Evolutionary conservation across 768 basidiomycete genomes (phyloP).

Genomic region (Sporobolomyces roseus): DNA sequence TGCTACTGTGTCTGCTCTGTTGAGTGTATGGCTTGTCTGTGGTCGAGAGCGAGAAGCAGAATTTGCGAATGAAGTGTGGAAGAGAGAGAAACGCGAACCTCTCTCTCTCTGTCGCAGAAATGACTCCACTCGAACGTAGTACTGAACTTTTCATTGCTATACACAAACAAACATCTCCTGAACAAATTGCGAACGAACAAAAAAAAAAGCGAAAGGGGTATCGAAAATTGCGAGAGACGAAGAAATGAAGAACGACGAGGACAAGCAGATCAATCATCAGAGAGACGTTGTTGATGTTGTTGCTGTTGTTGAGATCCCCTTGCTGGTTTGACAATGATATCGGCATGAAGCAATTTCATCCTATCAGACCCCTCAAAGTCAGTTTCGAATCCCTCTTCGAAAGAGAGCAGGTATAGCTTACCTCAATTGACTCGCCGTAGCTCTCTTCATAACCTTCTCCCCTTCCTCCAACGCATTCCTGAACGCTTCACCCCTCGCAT

Average conservation of each 20-base stretch:
- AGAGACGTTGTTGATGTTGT: constrained; percentile 3
- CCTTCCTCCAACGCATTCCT: constrained; percentile 70
- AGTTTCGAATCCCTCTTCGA: neutral
- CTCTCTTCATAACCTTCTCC: constrained; percentile 65
- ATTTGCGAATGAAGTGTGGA: no score
- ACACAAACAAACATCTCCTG: no score
- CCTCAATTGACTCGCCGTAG: constrained; percentile 47
- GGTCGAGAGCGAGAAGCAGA: no score
- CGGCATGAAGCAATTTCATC: constrained; percentile 67
- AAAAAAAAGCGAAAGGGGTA: neutral
- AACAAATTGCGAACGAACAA: neutral
- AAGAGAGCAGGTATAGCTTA: constrained; percentile 4
- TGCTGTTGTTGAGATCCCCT: constrained; percentile 4
- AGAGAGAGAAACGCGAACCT: no score
- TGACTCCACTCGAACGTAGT: no score
- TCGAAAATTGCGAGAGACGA: neutral
- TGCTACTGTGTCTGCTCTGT: no score
- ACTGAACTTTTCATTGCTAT: no score
- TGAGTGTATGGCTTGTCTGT: no score
- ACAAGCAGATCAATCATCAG: neutral
- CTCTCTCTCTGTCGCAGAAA: no score
- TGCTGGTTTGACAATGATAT: constrained; percentile 28
- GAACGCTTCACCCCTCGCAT: constrained; percentile 66
- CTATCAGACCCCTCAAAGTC: constrained; percentile 53
- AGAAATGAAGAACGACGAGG: no score